Conservation (phyloP, 345 rosid genomes). For the Brassica juncea region DNA sequence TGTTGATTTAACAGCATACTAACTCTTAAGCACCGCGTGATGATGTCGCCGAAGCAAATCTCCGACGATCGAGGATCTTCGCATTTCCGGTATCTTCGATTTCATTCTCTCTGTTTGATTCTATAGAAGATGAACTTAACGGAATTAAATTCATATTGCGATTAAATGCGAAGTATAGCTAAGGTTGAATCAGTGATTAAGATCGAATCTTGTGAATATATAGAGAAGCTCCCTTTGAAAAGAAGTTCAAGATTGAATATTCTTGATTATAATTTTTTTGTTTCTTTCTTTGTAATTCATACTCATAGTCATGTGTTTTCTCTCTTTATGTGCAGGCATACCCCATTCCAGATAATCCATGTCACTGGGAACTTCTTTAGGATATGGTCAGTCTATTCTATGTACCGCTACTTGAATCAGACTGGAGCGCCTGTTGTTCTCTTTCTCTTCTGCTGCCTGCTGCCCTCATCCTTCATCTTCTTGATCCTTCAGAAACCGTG, state of each 20-base stretch:
- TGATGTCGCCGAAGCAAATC: slow-evolving; percentile 78
- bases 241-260: slow-evolving; percentile 3
- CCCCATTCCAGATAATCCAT: slow-evolving; percentile 85
- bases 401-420: slow-evolving; percentile 72
- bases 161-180: background rate
- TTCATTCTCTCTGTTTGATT: background rate
- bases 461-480: slow-evolving; percentile 71
- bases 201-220: background rate
- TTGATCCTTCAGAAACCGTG: slow-evolving; percentile 88
- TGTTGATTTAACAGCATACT: background rate
- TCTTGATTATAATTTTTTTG: background rate
- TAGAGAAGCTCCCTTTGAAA: background rate
- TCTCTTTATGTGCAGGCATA: slow-evolving; percentile 52
- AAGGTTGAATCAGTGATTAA: background rate
- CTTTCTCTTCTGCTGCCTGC: slow-evolving; percentile 83
- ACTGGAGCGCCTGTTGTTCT: slow-evolving; percentile 89
- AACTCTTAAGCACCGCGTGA: slow-evolving; percentile 15
- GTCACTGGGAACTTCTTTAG: slow-evolving; percentile 73
- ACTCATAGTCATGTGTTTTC: background rate
- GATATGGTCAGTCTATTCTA: slow-evolving; percentile 96
- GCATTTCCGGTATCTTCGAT: slow-evolving; percentile 56
- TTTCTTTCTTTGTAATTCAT: background rate
- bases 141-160: background rate
- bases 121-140: background rate
- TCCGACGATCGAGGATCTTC: slow-evolving; percentile 82